Evolutionary conservation across 345 rosid genomes (phyloP).

Genomic region (Eucalyptus pauciflora): DNA sequence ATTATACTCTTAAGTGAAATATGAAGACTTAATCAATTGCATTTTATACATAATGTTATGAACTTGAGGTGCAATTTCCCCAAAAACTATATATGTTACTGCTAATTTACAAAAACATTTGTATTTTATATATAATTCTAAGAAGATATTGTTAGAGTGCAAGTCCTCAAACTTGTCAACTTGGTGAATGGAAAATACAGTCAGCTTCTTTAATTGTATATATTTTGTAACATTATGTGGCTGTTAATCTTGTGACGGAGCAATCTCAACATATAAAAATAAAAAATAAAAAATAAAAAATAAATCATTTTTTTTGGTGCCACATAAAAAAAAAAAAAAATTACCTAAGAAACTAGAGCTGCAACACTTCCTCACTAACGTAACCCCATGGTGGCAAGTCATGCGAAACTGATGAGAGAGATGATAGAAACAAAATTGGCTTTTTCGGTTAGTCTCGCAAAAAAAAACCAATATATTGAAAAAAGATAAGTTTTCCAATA

Average conservation of each 20-base stretch:
- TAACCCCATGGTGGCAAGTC: too few species aligned
- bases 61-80: neutral
- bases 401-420: too few species aligned
- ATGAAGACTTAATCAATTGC: neutral
- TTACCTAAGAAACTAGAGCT: too few species aligned
- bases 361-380: too few species aligned
- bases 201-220: neutral
- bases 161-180: too few species aligned
- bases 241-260: fast-evolving
- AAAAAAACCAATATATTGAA: neutral
- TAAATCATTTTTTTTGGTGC: too few species aligned
- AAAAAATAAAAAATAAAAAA: too few species aligned
- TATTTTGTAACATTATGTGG: neutral
- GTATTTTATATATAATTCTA: too few species aligned
- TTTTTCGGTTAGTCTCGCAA: too few species aligned
- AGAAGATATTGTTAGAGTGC: neutral
- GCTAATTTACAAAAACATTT: too few species aligned
- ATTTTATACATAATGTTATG: neutral
- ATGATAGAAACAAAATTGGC: too few species aligned
- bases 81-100: neutral
- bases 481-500: neutral
- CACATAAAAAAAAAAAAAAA: too few species aligned
- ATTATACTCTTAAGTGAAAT: neutral
- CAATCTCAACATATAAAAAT: neutral
- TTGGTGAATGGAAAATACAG: neutral